Conservation (phyloP, 108 stramenopile genomes). For the Pelagomonas calceolata region DNA sequence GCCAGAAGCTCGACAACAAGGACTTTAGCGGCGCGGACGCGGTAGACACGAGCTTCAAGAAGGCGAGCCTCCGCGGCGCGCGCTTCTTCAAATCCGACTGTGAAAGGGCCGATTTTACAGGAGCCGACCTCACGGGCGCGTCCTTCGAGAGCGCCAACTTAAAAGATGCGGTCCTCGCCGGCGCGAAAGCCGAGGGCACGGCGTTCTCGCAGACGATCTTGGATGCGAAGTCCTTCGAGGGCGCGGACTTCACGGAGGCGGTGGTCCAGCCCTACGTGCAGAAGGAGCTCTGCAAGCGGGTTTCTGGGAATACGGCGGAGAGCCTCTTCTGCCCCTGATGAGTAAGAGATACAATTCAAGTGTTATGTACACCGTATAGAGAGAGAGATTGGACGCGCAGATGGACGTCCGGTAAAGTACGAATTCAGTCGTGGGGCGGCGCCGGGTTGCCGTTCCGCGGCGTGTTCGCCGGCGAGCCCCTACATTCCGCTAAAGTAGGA, state of each 20-base stretch:
- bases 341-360: too few species aligned
- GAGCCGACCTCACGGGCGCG: neutral
- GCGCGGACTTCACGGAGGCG: conserved; percentile 2
- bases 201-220: neutral
- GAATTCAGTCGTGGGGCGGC: too few species aligned
- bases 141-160: neutral
- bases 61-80: neutral
- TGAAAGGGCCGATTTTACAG: neutral
- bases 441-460: too few species aligned
- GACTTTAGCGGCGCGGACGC: neutral
- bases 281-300: neutral
- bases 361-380: too few species aligned
- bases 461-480: too few species aligned
- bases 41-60: neutral
- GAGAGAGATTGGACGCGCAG: too few species aligned
- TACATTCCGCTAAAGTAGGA: too few species aligned
- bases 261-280: neutral
- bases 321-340: neutral
- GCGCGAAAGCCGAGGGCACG: neutral
- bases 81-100: neutral
- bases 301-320: neutral
- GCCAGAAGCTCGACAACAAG: neutral
- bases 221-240: neutral
- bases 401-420: too few species aligned
- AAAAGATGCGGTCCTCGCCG: neutral